phyloP scores from a whole-genome alignment of 2,329 filamentous ascomycete species.

The Fusarium paranaense region DNA sequence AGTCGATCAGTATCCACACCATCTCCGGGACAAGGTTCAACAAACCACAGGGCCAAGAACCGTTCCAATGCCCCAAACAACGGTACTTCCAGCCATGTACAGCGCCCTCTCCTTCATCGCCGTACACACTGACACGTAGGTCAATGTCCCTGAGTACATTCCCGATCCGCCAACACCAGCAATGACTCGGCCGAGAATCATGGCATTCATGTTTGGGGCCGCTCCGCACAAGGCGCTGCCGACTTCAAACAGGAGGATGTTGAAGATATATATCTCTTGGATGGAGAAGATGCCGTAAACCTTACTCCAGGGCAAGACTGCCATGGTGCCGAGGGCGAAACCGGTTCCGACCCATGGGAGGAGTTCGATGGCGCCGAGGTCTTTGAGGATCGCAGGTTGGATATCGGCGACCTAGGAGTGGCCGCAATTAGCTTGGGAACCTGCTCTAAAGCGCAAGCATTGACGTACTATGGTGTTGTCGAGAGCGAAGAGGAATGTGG shows the following conservation, averaged over 20 bases:
- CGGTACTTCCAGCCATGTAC: constrained; percentile 32
- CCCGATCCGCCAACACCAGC: constrained; percentile 55
- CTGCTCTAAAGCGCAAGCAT: too few relatives aligned
- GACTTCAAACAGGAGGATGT: constrained; percentile 40
- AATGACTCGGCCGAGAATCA: constrained; percentile 58
- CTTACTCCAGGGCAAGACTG: constrained; percentile 7
- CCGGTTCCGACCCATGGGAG: constrained; percentile 30
- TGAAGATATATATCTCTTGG: constrained; percentile 33
- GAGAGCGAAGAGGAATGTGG: background rate
- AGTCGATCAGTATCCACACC: background rate
- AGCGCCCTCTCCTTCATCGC: constrained; percentile 17
- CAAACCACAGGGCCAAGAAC: constrained; percentile 54
- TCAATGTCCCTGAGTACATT: constrained; percentile 34
- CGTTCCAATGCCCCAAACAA: constrained; percentile 54
- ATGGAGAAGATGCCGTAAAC: constrained; percentile 37
- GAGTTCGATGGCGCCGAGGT: constrained; percentile 22
- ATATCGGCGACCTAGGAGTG: constrained; percentile 29
- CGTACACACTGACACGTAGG: constrained; percentile 11
- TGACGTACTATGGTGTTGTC: constrained; percentile 29
- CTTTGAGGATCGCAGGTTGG: constrained; percentile 21
- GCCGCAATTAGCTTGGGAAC: too few relatives aligned
- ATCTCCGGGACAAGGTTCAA: background rate
- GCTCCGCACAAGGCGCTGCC: constrained; percentile 53
- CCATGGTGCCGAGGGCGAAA: constrained; percentile 9
- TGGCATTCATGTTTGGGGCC: constrained; percentile 53